phyloP scores from a whole-genome alignment of 495 filamentous ascomycete species.

The Aspergillus biplanus region DNA sequence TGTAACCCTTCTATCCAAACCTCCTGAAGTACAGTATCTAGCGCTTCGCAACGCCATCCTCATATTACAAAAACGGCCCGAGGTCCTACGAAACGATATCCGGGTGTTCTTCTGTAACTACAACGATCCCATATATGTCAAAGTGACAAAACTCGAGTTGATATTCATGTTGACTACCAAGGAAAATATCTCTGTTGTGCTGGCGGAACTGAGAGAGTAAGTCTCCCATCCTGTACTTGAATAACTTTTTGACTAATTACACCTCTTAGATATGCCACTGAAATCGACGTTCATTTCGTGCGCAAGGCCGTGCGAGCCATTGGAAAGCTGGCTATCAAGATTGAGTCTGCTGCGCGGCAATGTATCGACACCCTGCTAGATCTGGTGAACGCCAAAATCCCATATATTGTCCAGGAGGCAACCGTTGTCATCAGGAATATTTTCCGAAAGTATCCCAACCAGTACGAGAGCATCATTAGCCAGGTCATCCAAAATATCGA shows the following conservation, averaged over 20 bases:
- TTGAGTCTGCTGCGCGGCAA: slow-evolving; percentile 85
- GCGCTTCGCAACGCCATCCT: slow-evolving; percentile 92
- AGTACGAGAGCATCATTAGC: slow-evolving; percentile 96
- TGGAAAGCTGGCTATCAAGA: slow-evolving; percentile 98
- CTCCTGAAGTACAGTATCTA: slow-evolving; percentile 96
- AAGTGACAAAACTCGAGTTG: slow-evolving; percentile 97
- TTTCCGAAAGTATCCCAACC: slow-evolving; percentile 97
- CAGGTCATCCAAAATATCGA: slow-evolving; percentile 96
- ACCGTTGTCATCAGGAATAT: slow-evolving; percentile 99
- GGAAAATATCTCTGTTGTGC: slow-evolving; percentile 92
- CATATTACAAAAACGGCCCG: slow-evolving; percentile 90
- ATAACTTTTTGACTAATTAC: slow-evolving; percentile 14
- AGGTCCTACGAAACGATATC: slow-evolving; percentile 95
- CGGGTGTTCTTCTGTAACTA: slow-evolving; percentile 99
- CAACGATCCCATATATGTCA: slow-evolving; percentile 99
- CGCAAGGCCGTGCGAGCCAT: slow-evolving; percentile 97
- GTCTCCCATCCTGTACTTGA: slow-evolving; percentile 14
- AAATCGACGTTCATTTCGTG: slow-evolving; percentile 98
- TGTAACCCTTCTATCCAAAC: slow-evolving; percentile 93
- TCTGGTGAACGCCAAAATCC: slow-evolving; percentile 95
- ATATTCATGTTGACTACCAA: slow-evolving; percentile 99
- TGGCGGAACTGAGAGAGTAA: slow-evolving; percentile 92
- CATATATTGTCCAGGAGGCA: slow-evolving; percentile 99
- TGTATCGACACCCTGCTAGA: slow-evolving; percentile 95
- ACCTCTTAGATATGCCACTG: slow-evolving; percentile 75